Base-by-base conservation (phyloP, 2,329 filamentous ascomycete species). In the Alternaria ethzedia region DNA sequence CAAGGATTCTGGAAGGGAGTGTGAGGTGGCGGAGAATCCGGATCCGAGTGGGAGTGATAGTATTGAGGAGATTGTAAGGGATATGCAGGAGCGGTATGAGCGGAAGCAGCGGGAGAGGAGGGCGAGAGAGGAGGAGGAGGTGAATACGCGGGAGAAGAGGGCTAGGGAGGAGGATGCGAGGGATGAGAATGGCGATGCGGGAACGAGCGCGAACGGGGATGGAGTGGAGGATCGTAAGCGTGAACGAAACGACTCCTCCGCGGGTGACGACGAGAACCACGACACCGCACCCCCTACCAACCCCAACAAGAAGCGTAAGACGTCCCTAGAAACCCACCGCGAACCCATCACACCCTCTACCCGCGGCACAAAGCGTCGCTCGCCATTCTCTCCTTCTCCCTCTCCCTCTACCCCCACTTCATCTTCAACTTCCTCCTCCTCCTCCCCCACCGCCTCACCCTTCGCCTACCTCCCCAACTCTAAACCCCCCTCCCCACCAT, bases 321-420 rank as follows among this genome's bases (percentile, higher is more conserved):
- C 26, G 9, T 21, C 26, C 8, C 20, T 54, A 12, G 17, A 54
- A 12, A 20, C 41, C 8, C 28, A 21, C 21, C 43, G 13, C 26
- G 57, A 59, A 6, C 57, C 57, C 28, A 41, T 54, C 28, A 26
- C 26, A 8, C 15, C 25, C 5, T 15, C 36, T 5, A 54, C 20
- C 8, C 25, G 49, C 2, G 41, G 41, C 9, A 41, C 7, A 1
- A 59, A 59, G 50, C 49, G 49, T 7, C n/a, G 30, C 0, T 20
- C 30, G 0, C 13, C 50, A 3, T 54, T n/a, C 3, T 36, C 45
- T 5, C 23, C 23, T 23, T 6, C 23, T 23, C 15, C 28, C 28
- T 25, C 50, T 9, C 11, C 9, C 17, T 5, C 17, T 28, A 5
- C 21, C 17, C 3, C 12, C 17, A 5, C 25, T 11, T 9, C 10